Percentiles rank a stretch among this genome's conserved stretches.
Conservation (phyloP, 2,329 filamentous ascomycete genomes). For the Colletotrichum melonis region DNA sequence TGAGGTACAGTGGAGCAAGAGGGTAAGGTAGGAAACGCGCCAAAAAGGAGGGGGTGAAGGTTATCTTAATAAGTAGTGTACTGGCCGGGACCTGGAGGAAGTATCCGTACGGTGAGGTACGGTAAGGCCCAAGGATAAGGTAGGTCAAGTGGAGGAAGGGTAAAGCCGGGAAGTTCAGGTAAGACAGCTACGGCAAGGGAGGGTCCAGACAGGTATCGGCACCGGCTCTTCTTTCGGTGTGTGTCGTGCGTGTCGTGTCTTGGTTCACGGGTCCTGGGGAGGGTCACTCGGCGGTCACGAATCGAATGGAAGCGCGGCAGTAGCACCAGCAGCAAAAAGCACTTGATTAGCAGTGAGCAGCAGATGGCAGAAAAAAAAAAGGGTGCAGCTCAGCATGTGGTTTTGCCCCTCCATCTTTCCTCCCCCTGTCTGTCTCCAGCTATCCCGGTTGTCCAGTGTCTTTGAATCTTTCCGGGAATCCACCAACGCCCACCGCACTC, state of each 20-base stretch:
- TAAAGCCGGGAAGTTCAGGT: neutral
- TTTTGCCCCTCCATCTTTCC: slow-evolving; percentile 28
- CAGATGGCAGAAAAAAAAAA: slow-evolving; percentile 16
- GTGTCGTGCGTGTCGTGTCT: slow-evolving; percentile 21
- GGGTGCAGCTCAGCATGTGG: slow-evolving; percentile 15
- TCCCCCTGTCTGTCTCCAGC: neutral
- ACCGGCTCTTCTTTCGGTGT: slow-evolving; percentile 1
- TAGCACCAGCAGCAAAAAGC: too few species aligned
- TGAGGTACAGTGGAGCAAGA: slow-evolving; percentile 18
- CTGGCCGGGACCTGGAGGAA: neutral
- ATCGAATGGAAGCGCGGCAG: neutral
- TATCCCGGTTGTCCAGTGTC: neutral
- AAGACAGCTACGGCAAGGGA: slow-evolving; percentile 26
- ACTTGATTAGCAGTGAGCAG: neutral
- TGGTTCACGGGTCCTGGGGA: neutral
- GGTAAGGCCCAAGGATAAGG: neutral
- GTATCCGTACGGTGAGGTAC: neutral
- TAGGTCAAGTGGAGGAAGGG: neutral
- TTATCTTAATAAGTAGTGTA: slow-evolving; percentile 18
- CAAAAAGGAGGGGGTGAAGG: slow-evolving; percentile 14
- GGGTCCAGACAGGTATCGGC: slow-evolving; percentile 25
- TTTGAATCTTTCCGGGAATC: neutral
- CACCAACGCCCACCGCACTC: neutral
- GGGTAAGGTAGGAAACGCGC: neutral
- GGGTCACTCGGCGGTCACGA: slow-evolving; percentile 9